Evolutionary conservation across 1,284 basidiomycete species (phyloP).

Genomic region (Wallemia ichthyophaga): DNA sequence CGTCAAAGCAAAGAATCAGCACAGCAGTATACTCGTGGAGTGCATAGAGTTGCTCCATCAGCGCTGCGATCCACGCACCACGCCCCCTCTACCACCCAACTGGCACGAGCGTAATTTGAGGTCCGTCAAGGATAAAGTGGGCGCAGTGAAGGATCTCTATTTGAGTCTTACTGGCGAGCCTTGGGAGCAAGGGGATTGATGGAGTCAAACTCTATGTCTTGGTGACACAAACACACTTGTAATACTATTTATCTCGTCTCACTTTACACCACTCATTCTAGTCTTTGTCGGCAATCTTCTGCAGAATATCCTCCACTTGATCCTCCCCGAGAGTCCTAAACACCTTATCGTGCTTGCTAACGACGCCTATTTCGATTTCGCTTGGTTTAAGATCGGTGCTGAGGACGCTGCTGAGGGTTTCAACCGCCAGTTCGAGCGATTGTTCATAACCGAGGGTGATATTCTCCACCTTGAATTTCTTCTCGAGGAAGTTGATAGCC

Average conservation of each 20-base stretch:
- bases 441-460: constrained; percentile 9
- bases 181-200: constrained; percentile 4
- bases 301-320: constrained; percentile 4
- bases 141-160: constrained; percentile 4
- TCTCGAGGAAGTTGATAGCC: constrained; percentile 92
- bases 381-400: constrained; percentile 67
- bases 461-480: constrained; percentile 50
- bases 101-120: background rate
- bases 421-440: constrained; percentile 51
- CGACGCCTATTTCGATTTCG: constrained; percentile 25
- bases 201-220: no score
- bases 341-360: constrained; percentile 4
- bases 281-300: background rate
- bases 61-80: background rate
- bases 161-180: background rate
- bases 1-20: background rate
- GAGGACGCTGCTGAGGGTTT: constrained; percentile 69
- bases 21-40: background rate
- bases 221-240: no score
- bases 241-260: background rate
- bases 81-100: background rate
- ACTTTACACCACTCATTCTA: constrained; percentile 1
- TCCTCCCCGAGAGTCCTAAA: constrained; percentile 9
- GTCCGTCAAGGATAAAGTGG: background rate
- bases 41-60: background rate